phyloP scores from a whole-genome alignment of 345 rosid genomes.

The Linum tenue region DNA sequence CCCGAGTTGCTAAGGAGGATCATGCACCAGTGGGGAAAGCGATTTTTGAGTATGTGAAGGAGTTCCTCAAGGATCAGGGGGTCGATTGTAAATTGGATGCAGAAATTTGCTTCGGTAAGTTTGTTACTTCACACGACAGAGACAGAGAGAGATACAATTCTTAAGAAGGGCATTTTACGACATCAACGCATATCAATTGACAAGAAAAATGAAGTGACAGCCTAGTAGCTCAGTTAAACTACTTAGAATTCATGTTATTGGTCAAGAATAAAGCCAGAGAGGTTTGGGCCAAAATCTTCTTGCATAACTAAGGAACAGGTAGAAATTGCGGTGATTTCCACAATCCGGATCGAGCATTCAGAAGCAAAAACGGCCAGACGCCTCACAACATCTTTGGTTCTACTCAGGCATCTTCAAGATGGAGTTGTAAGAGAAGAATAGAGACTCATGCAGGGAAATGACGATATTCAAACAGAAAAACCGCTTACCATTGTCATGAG shows the following conservation, averaged over 20 bases:
- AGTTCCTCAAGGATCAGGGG: too few species aligned
- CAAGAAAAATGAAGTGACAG: too few species aligned
- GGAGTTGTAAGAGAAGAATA: background rate
- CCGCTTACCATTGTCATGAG: conserved; percentile 19
- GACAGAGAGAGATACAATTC: background rate
- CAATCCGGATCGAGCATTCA: background rate
- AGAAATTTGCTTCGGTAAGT: too few species aligned
- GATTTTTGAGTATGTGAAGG: too few species aligned
- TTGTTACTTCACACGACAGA: background rate
- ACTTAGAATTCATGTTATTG: background rate
- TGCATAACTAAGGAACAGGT: too few species aligned
- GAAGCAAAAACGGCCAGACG: background rate
- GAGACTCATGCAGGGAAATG: background rate
- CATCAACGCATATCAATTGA: background rate
- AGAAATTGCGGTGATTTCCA: too few species aligned
- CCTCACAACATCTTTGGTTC: background rate
- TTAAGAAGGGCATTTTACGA: too few species aligned
- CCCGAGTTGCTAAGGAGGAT: too few species aligned
- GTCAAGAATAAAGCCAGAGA: too few species aligned
- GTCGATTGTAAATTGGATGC: too few species aligned
- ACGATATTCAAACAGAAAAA: background rate
- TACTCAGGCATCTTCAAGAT: background rate
- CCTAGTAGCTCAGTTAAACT: background rate
- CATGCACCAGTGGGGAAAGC: too few species aligned
- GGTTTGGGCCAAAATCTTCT: too few species aligned